phyloP scores from a whole-genome alignment of 2,329 filamentous ascomycete species.

The Calonectria ilicicola region DNA sequence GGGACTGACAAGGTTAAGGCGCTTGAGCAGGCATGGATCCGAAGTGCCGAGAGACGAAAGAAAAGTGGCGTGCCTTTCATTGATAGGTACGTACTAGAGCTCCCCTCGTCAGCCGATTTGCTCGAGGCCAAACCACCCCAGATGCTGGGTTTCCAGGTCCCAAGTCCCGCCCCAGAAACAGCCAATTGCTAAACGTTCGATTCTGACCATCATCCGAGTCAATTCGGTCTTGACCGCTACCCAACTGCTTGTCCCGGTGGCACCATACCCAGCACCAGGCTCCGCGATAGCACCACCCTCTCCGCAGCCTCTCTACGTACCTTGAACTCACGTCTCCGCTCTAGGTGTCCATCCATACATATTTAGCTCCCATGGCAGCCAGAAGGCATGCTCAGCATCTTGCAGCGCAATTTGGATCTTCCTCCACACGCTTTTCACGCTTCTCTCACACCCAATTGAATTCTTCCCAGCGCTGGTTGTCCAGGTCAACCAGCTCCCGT shows the following conservation, averaged over 20 bases:
- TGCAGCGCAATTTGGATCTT: constrained; percentile 44
- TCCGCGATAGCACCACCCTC: constrained; percentile 38
- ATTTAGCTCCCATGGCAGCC: constrained; percentile 47
- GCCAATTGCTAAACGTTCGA: constrained; percentile 46
- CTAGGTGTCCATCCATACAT: constrained; percentile 13
- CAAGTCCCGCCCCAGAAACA: constrained; percentile 18
- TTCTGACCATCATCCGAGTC: constrained; percentile 43
- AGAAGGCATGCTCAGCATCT: constrained; percentile 45
- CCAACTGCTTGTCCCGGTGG: constrained; percentile 35
- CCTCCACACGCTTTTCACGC: constrained; percentile 37
- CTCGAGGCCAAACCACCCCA: constrained; percentile 23
- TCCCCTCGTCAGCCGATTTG: constrained; percentile 33
- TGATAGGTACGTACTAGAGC: constrained; percentile 20
- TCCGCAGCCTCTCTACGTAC: constrained; percentile 23
- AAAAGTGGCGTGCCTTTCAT: constrained; percentile 30
- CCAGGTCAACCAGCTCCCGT: constrained; percentile 37
- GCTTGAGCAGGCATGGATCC: neutral
- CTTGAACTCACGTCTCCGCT: constrained; percentile 15
- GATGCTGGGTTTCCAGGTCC: constrained; percentile 1
- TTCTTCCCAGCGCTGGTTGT: constrained; percentile 39
- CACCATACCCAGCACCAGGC: constrained; percentile 31
- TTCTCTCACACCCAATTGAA: constrained; percentile 43
- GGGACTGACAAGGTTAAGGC: neutral
- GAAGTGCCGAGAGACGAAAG: constrained; percentile 10
- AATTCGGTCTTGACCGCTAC: constrained; percentile 38